These are phyloP conservation scores for Coprinopsis marcescibilis DNA, from an alignment of 768 basidiomycete genomes.

Conservation along the genomic window DNA sequence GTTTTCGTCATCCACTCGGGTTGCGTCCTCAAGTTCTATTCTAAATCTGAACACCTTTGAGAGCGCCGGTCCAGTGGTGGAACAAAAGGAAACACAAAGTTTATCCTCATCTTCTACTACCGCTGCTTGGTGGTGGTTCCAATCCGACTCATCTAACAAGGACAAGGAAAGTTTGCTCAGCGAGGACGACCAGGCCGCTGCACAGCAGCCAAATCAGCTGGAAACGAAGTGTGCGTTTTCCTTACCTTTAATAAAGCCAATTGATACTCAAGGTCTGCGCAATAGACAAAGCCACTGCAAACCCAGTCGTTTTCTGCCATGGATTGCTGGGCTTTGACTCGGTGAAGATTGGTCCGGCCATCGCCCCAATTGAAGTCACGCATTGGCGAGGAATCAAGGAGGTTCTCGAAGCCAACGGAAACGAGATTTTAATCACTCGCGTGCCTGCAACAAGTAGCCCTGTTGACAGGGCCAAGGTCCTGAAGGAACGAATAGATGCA, in stretches of 20 bases:
- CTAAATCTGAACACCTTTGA: slow-evolving; percentile 16
- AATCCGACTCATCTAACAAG: slow-evolving; percentile 28
- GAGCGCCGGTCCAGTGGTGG: not conserved
- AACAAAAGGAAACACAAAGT: slow-evolving; percentile 10
- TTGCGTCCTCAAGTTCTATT: slow-evolving; percentile 15
- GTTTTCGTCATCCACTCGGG: not conserved
- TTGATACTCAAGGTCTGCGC: slow-evolving; percentile 4
- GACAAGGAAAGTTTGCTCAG: slow-evolving; percentile 42
- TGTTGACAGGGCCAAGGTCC: slow-evolving; percentile 81
- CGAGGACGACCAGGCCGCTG: slow-evolving; percentile 49
- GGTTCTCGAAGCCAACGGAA: slow-evolving; percentile 82
- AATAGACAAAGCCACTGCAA: slow-evolving; percentile 68
- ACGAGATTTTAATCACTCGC: slow-evolving; percentile 86
- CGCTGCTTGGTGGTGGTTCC: slow-evolving; percentile 46
- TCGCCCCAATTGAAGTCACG: slow-evolving; percentile 77
- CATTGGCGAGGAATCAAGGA: slow-evolving; percentile 98
- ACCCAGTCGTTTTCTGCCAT: slow-evolving; percentile 94
- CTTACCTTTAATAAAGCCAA: slow-evolving; percentile 1
- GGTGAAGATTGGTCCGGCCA: slow-evolving; percentile 70
- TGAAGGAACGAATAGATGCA: slow-evolving; percentile 76
- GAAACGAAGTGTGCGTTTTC: slow-evolving; percentile 63
- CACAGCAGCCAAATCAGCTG: slow-evolving; percentile 28
- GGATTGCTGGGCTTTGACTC: slow-evolving; percentile 89
- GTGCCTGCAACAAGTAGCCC: slow-evolving; percentile 92
- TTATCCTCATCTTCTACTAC: slow-evolving; percentile 13